Evolutionary conservation across 805 yeast genomes (phyloP), one percentile per base, ranked within the genome.

Genomic region (Yamadazyma tumulicola): DNA sequence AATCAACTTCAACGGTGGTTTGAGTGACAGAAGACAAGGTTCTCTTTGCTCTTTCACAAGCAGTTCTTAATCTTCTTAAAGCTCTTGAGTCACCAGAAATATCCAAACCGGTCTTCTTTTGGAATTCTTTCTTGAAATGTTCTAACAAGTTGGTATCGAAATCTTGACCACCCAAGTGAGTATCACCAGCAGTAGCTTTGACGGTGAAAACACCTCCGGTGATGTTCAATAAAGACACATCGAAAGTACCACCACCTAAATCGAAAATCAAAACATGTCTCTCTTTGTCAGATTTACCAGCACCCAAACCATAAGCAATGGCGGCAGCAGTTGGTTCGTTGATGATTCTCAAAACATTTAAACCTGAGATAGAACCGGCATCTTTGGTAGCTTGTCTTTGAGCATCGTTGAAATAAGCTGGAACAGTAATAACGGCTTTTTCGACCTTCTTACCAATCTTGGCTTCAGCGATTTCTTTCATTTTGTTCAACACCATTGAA

Each of bases 231-330:
- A 87, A 74, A 34, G 96, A 88, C 46, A 88, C 96, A 86, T 87
- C 96, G 71, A 87, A 87, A 58, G 96, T 87, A 76, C 96, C 96
- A 71, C 96, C 96, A 79, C 96, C 96, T 59, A 87, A 75, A 70
- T 87, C 96, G 75, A 87, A 87, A 57, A 87, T 87, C 59, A 87
- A 75, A 45, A 87, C 91, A 68, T 84, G 81, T 62, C 69, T 66
- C 57, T 65, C 72, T 59, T 67, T 67, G 55, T 67, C 73, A 35
- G 68, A 62, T 51, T 62, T 62, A 61, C 86, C 87, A 43, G 68
- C 63, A 79, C 91, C 95, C 55, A 89, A 77, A 71, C 96, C 96
- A 73, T 88, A 88, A 49, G 96, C 96, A 69, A 87, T 85, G 47
- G 96, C 96, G 48, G 96, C 96, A 34, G 96, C 96, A 46, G 96